Percentiles rank a stretch among this genome's conserved stretches.
phyloP scores from a whole-genome alignment of 345 rosid genomes.

The Brassica carinata region DNA sequence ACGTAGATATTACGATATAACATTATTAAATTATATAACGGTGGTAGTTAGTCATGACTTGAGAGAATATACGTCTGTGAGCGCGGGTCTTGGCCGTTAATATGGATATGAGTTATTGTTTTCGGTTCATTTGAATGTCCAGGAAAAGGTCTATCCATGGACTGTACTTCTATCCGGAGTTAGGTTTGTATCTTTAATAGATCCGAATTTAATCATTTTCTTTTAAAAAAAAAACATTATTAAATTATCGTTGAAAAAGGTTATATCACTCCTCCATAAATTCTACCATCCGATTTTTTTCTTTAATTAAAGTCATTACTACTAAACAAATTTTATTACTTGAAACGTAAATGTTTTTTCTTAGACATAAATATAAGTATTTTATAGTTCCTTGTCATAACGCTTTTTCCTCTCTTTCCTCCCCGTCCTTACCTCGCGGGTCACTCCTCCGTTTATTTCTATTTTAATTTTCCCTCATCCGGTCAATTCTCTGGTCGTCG shows the following conservation, averaged over 20 bases:
- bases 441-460: slow-evolving; percentile 29
- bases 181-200: too few relatives aligned
- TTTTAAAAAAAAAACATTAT: too few relatives aligned
- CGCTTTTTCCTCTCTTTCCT: slow-evolving; percentile 13
- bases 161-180: too few relatives aligned
- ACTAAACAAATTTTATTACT: neutral
- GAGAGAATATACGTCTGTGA: too few relatives aligned
- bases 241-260: neutral
- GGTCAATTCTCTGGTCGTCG: slow-evolving; percentile 11
- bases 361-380: slow-evolving; percentile 18
- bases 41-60: too few relatives aligned
- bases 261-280: neutral
- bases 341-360: neutral
- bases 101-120: neutral
- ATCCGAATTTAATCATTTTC: too few relatives aligned
- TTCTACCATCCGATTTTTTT: neutral
- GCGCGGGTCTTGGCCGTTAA: too few relatives aligned
- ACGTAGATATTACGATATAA: neutral
- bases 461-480: neutral
- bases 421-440: slow-evolving; percentile 38
- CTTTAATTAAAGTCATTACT: neutral
- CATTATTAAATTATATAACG: neutral
- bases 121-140: too few relatives aligned
- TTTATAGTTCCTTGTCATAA: slow-evolving; percentile 15
- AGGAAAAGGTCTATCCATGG: too few relatives aligned